Evolutionary conservation across 305 asterid genomes (phyloP).

Genomic region (Withania somnifera): DNA sequence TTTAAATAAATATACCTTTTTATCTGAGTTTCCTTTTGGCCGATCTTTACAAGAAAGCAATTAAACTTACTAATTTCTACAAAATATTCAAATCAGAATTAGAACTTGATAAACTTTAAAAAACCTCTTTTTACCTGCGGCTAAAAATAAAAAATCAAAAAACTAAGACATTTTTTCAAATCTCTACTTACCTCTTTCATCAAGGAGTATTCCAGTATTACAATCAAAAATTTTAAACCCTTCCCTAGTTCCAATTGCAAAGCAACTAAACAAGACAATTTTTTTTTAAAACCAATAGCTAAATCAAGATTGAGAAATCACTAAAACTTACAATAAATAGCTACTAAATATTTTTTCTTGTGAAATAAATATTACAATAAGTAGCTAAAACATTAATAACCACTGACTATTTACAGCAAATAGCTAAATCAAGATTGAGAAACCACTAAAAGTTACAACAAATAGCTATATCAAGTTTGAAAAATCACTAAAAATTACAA

Average conservation of each 20-base stretch:
- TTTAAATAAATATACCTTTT: background rate
- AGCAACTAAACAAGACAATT: constrained; percentile 43
- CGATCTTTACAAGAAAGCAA: background rate
- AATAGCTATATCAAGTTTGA: background rate
- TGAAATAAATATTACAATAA: background rate
- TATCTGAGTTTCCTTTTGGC: background rate
- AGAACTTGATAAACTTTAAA: background rate
- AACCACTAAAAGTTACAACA: background rate
- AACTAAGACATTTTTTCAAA: too few relatives aligned
- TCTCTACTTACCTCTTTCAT: constrained; percentile 49
- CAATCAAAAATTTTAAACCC: constrained; percentile 71
- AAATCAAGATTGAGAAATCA: background rate
- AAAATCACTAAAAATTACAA: background rate
- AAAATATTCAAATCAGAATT: background rate
- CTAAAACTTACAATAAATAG: background rate
- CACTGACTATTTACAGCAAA: background rate
- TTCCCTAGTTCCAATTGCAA: constrained; percentile 68
- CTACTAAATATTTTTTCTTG: too few relatives aligned
- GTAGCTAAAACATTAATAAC: background rate
- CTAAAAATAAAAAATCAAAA: background rate
- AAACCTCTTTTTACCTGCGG: background rate
- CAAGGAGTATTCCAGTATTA: constrained; percentile 65
- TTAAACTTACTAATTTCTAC: background rate
- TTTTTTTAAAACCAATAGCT: background rate
- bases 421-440: background rate